phyloP scores from a whole-genome alignment of 441 rosid species.

The Iberis amara region DNA sequence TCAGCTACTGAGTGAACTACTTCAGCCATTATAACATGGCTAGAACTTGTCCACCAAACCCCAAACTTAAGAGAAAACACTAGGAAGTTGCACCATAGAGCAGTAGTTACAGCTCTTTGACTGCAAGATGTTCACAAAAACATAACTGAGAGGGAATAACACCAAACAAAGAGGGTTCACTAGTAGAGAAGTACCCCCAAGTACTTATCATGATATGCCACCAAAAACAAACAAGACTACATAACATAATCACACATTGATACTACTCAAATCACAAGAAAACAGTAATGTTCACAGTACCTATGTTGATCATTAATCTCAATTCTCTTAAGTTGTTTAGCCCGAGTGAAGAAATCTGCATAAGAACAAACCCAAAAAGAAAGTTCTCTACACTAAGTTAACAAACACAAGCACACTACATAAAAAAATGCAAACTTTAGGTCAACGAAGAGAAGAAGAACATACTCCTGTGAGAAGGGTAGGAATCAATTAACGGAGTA shows the following conservation, averaged over 20 bases:
- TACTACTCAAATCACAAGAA: slow-evolving; percentile 12
- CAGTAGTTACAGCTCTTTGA: slow-evolving; percentile 94
- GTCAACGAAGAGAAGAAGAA: slow-evolving; percentile 11
- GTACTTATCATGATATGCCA: too few species aligned
- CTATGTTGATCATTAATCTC: slow-evolving; percentile 80
- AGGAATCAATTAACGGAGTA: slow-evolving; percentile 23
- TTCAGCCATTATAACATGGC: slow-evolving; percentile 97
- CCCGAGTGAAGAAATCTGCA: slow-evolving; percentile 73
- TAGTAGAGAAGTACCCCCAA: not conserved
- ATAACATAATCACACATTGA: not conserved
- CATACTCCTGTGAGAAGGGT: slow-evolving; percentile 47
- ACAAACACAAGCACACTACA: not conserved
- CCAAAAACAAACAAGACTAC: too few species aligned
- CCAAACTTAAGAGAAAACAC: slow-evolving; percentile 93
- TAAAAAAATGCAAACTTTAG: slow-evolving; percentile 12
- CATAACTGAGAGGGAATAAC: slow-evolving; percentile 16
- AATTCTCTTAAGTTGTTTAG: slow-evolving; percentile 68
- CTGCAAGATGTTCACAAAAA: slow-evolving; percentile 36
- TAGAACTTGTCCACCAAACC: slow-evolving; percentile 81
- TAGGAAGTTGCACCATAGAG: slow-evolving; percentile 93
- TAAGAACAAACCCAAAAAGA: not conserved
- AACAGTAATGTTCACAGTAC: slow-evolving; percentile 36
- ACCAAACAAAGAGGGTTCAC: not conserved
- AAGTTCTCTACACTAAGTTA: too few species aligned
- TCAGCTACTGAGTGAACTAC: slow-evolving; percentile 90